These are phyloP conservation scores for Nitzschia sp. DNA, from an alignment of 108 stramenopile genomes.

Conservation along the genomic window DNA sequence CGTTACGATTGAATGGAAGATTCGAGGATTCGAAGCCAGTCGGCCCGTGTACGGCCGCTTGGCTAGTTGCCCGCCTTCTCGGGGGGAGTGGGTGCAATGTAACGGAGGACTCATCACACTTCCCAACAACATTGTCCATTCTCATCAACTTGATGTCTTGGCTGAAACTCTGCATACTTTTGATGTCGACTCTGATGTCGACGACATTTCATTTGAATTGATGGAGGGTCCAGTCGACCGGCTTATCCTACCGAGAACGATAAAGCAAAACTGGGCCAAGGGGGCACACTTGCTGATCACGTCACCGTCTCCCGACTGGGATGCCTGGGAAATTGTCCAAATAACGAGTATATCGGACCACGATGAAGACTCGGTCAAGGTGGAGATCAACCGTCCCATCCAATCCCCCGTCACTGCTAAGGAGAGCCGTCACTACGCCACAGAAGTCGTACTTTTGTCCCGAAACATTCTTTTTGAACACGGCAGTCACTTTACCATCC, in stretches of 20 bases:
- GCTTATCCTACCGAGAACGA: constrained; percentile 24
- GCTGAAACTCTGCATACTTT: constrained; percentile 6
- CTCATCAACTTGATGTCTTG: not conserved
- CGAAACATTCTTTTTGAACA: constrained; percentile 65
- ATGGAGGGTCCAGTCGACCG: constrained; percentile 6
- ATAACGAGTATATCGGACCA: constrained; percentile 5
- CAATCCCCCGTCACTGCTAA: constrained; percentile 36
- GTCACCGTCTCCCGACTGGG: constrained; percentile 43
- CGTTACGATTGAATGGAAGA: constrained; percentile 12
- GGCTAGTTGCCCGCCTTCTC: constrained; percentile 5
- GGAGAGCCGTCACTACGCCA: constrained; percentile 51
- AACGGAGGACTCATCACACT: not conserved
- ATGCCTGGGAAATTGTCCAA: constrained; percentile 40
- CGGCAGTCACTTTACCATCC: constrained; percentile 57
- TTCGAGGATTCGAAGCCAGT: not conserved
- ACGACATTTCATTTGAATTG: constrained; percentile 20
- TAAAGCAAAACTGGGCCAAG: constrained; percentile 31
- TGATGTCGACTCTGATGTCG: constrained; percentile 24
- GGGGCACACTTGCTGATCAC: constrained; percentile 63
- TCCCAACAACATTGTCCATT: not conserved
- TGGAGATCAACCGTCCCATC: constrained; percentile 44
- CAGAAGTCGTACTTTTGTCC: constrained; percentile 61
- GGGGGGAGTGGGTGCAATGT: constrained; percentile 19
- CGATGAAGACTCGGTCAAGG: constrained; percentile 38
- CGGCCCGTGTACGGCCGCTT: not conserved